A percentile compares a stretch with the other conserved stretches of the same genome.
phyloP scores from a whole-genome alignment of 1,284 basidiomycete genomes.

The Microbotryomycetes sp. region DNA sequence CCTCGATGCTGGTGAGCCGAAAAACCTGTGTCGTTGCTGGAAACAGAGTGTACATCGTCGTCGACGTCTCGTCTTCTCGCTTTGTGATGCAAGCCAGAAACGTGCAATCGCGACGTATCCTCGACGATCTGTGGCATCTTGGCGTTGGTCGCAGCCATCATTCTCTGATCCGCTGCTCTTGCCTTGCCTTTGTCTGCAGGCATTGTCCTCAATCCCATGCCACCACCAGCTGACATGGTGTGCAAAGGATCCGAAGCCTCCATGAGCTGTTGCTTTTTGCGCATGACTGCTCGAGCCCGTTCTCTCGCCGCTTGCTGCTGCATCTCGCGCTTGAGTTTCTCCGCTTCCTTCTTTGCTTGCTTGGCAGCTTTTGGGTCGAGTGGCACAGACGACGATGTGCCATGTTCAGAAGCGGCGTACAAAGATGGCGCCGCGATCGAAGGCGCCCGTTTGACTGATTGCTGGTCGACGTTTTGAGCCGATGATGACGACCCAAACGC shows the following conservation, averaged over 20 bases:
- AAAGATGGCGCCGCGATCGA: constrained; percentile 49
- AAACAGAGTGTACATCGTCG: constrained; percentile 38
- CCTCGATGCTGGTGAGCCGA: constrained; percentile 9
- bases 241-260: constrained; percentile 49
- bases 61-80: constrained; percentile 32
- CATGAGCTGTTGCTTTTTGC: constrained; percentile 73
- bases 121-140: constrained; percentile 37
- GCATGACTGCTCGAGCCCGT: constrained; percentile 89
- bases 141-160: constrained; percentile 2
- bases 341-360: constrained; percentile 72
- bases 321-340: constrained; percentile 75
- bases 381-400: constrained; percentile 43
- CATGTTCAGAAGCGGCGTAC: constrained; percentile 41
- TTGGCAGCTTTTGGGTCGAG: constrained; percentile 83
- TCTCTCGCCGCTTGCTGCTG: constrained; percentile 63
- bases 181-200: constrained; percentile 33
- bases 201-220: not conserved
- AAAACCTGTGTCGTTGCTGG: constrained; percentile 33
- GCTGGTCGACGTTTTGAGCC: not conserved
- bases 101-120: constrained; percentile 28
- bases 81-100: constrained; percentile 31
- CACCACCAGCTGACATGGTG: constrained; percentile 24
- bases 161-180: constrained; percentile 8
- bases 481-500: not conserved
- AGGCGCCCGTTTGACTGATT: constrained; percentile 71